Evolutionary conservation across 2,329 filamentous ascomycete species (phyloP).

Genomic region (Sporothrix sp.): DNA sequence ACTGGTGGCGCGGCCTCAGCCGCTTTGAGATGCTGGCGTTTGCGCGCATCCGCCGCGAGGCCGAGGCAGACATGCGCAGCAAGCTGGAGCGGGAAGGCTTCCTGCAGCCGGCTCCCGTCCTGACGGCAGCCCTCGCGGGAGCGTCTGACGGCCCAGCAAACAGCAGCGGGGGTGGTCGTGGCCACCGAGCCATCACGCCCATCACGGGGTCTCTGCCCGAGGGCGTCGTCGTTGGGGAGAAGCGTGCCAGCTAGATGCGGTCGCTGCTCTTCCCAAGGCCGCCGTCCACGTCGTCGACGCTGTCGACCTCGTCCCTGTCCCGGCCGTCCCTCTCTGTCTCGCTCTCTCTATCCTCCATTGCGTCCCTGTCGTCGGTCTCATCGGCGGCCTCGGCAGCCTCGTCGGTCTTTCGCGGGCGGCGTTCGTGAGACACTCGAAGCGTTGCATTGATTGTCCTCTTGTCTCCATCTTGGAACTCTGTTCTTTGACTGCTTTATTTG

Average conservation of each 20-base stretch:
- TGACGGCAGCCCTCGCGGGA: constrained; percentile 13
- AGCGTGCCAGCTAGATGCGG: constrained; percentile 36
- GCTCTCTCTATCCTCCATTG: neutral
- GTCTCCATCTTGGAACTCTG: neutral
- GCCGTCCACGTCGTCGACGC: neutral
- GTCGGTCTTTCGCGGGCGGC: constrained; percentile 1
- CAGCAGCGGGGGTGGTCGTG: neutral
- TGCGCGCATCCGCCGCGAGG: constrained; percentile 63
- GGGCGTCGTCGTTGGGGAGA: constrained; percentile 25
- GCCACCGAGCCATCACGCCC: constrained; percentile 4
- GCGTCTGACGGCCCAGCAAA: too few relatives aligned
- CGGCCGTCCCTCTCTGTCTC: neutral
- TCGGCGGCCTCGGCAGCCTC: neutral
- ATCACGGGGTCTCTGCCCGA: neutral
- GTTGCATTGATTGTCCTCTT: neutral
- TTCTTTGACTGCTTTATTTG: neutral
- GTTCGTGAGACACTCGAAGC: neutral
- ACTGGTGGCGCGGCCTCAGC: constrained; percentile 84
- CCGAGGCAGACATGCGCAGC: constrained; percentile 41
- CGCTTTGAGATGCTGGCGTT: constrained; percentile 83
- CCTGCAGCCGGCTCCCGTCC: constrained; percentile 22
- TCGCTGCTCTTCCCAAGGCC: neutral
- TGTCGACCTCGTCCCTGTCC: neutral
- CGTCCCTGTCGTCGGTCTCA: neutral
- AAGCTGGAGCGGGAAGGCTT: constrained; percentile 37